Evolutionary conservation across 768 basidiomycete species (phyloP), one percentile per base, ranked within the genome.

Genomic region (Calocera viscosa): DNA sequence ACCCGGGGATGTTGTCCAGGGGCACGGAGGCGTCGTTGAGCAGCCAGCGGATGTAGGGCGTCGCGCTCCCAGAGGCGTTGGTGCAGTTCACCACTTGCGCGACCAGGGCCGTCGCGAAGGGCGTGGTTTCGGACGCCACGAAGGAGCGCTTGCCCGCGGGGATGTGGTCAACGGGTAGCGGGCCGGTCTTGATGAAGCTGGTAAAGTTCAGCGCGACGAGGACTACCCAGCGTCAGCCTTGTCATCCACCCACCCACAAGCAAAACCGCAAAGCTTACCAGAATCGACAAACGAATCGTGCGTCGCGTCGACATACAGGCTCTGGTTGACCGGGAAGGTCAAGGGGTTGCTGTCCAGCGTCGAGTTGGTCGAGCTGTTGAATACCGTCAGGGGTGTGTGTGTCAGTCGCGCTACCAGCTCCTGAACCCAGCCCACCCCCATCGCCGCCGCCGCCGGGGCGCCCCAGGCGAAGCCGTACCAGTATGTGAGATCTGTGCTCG

Each of bases 141-240:
- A 91, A 95, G 0, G 87, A 65, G n/a, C 71, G 60, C 49, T 49
- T 49, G 63, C 87, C 76, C 7, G 74, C 69, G 0, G 84, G 86
- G 30, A 92, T 86, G 71, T 90, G 87, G 66, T 86, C 85, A 8
- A 82, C 80, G 0, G 90, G 89, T 8, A 94, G 78, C 0, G 91
- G 90, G 0, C 91, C 93, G 24, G 75, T 73, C 26, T 76, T 78
- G 33, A 90, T 86, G 64, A 95, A 83, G 80, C 14, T 74, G 3
- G 89, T 84, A 70, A 96, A 74, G 74, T 94, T 94, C 49, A 96
- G 80, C 12, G 91, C 91, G 3, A 91, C 90, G 34, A 95, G 80
- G 34, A 91, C 89, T 89, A 66, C 34, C 26, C 30, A 14, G 35
- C 24, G 49, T 8, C 49, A n/a, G n/a, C n/a, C n/a, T n/a, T n/a